Evolutionary conservation across 2,329 filamentous ascomycete species (phyloP).

Genomic region (Rutstroemia sp.): DNA sequence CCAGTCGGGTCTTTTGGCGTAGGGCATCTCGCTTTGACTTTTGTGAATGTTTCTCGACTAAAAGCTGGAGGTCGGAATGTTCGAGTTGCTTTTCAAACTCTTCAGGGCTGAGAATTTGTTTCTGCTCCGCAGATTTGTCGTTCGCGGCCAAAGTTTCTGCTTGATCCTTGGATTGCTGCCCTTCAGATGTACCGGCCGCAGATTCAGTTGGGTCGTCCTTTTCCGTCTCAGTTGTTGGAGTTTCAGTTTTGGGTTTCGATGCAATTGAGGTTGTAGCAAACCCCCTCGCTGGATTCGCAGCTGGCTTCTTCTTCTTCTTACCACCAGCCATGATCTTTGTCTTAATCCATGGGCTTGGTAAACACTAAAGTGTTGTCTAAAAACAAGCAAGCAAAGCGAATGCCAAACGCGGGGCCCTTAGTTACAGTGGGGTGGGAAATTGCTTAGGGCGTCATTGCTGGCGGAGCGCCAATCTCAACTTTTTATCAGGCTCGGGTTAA

Average conservation of each 20-base stretch:
- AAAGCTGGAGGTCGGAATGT: slow-evolving; percentile 77
- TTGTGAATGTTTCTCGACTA: slow-evolving; percentile 75
- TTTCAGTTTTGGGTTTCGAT: slow-evolving; percentile 68
- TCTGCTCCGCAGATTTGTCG: slow-evolving; percentile 14
- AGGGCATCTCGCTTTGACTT: slow-evolving; percentile 74
- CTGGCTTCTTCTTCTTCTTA: slow-evolving; percentile 83
- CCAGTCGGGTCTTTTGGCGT: slow-evolving; percentile 68
- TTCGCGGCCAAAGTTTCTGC: slow-evolving; percentile 5
- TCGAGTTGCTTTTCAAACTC: slow-evolving; percentile 87
- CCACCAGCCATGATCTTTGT: slow-evolving; percentile 51
- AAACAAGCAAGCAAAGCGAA: neutral
- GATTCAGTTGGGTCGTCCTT: slow-evolving; percentile 19
- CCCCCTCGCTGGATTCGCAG: slow-evolving; percentile 79
- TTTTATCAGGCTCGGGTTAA: slow-evolving; percentile 3
- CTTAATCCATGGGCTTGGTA: neutral
- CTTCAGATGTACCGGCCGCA: slow-evolving; percentile 8
- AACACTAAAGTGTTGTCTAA: neutral
- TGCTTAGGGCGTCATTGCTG: slow-evolving; percentile 5
- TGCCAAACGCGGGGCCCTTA: slow-evolving; percentile 8
- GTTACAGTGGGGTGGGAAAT: slow-evolving; percentile 7
- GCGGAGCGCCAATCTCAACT: neutral
- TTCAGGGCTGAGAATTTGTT: slow-evolving; percentile 62
- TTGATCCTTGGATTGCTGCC: slow-evolving; percentile 4
- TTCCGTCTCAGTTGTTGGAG: slow-evolving; percentile 26
- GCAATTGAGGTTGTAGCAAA: slow-evolving; percentile 92